Base-by-base conservation (phyloP, 202 grass and related monocot species). In the Carex sylvatica region DNA sequence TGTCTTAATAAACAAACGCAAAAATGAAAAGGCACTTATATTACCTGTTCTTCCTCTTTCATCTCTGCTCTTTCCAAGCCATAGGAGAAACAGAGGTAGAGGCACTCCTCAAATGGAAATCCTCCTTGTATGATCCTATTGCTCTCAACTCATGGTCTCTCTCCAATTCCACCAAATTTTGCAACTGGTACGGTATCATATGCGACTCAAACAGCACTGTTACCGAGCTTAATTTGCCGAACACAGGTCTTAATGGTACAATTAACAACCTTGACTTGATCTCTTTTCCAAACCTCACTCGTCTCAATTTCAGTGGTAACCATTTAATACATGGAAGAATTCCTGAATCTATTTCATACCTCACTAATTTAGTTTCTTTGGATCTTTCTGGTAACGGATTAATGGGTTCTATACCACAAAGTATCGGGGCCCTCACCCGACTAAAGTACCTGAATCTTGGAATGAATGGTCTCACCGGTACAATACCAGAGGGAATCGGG, bases 31-130 rank as follows among this genome's bases (percentile, higher is more conserved):
- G 38, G 9, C 19, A 49, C n/a, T 71, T 23, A 10, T 22, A 6
- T 23, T 20, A 71, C 22, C 19, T 71, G 40, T 71, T 70, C 24
- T 22, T 71, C 8, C 36, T 63, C 35, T 31, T 19, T 30, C 38
- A 51, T 24, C 20, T 79, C 30, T 79, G 13, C 15, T 72, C 16
- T 30, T 59, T 28, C 9, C 46, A 20, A 10, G 19, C 81, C 61
- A 36, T 10, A 61, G 65, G 74, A 71, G 62, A 70, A 65, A 78
- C 69, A 30, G 68, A 82, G 60, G 54, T 66, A 51, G 68, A 83
- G 26, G 87, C 87, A 38, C 83, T 88, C 0, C 61, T 88, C 51
- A 40, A 58, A 46, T 88, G 87, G 87, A 88, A 85, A 78, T 82
- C 83, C 70, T 76, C 36, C 3, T 70, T 88, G 67, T 12, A 61